phyloP scores from a whole-genome alignment of 108 stramenopile species.

The Chaetoceros muelleri region DNA sequence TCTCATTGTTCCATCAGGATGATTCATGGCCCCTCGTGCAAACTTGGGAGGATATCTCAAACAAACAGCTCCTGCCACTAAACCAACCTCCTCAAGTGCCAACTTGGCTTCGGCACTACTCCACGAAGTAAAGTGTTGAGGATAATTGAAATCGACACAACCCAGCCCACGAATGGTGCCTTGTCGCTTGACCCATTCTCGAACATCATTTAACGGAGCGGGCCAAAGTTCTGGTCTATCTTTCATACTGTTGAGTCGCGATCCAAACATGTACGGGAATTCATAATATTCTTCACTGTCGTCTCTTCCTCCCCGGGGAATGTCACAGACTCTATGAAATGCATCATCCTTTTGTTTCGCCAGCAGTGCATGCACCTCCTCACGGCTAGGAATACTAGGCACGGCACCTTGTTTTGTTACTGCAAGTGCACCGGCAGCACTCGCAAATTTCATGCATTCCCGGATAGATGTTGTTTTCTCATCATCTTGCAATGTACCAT shows the following conservation, averaged over 20 bases:
- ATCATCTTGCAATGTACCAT: neutral
- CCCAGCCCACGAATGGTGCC: slow-evolving; percentile 52
- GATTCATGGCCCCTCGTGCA: slow-evolving; percentile 73
- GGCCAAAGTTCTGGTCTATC: slow-evolving; percentile 53
- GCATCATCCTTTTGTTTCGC: neutral
- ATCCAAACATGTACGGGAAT: slow-evolving; percentile 68
- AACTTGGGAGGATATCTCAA: slow-evolving; percentile 73
- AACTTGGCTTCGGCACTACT: slow-evolving; percentile 36
- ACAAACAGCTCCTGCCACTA: slow-evolving; percentile 75
- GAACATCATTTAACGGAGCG: slow-evolving; percentile 19
- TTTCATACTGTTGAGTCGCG: slow-evolving; percentile 81
- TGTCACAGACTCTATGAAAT: neutral
- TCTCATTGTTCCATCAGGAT: slow-evolving; percentile 44
- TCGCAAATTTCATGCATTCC: slow-evolving; percentile 53
- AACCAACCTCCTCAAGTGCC: slow-evolving; percentile 41
- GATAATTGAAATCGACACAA: slow-evolving; percentile 83
- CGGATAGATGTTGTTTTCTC: slow-evolving; percentile 9
- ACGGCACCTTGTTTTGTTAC: slow-evolving; percentile 44
- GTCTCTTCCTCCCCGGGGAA: slow-evolving; percentile 16
- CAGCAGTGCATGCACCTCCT: slow-evolving; percentile 26
- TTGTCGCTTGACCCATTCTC: slow-evolving; percentile 58
- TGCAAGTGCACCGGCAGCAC: slow-evolving; percentile 59
- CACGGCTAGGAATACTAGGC: slow-evolving; percentile 43
- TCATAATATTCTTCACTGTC: slow-evolving; percentile 16
- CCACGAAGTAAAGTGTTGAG: slow-evolving; percentile 64